Base-by-base conservation (phyloP, 2,329 filamentous ascomycete species). In the Ophiostoma ulmi region DNA sequence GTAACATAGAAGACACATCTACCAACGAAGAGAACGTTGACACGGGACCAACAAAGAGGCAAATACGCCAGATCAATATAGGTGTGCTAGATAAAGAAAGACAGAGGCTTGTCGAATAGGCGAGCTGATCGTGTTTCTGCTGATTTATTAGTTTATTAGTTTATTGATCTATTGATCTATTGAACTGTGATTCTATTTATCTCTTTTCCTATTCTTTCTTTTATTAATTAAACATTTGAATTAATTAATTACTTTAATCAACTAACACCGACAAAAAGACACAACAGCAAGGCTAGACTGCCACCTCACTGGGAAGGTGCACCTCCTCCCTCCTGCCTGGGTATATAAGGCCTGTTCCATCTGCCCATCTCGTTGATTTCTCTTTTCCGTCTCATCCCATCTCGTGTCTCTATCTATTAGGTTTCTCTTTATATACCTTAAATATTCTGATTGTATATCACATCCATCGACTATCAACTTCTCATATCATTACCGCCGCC, bases 1-100 rank as follows among this genome's bases (percentile, higher is more conserved):
- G 13, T 5, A 10, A 26, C 22, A 13, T 10, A 26, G 22, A 26
- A 22, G 20, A 26, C 5, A 14, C 17, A 13, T 31, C 31, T 31
- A 3, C 31, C 31, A 26, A 26, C 39, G 17, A 26, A 14, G n/a
- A 31, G 26, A 58, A 58, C 52, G 22, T 58, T 58, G 52, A 31
- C 52, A 58, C 52, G 52, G 52, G 52, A 26, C 52, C 52, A 58
- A 58, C 52, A 58, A 58, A 58, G 52, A 26, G 52, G 52, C 52
- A 58, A 58, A 58, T 31, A 22, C 52, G 52, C 52, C 22, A 58
- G 52, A 58, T n/a, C 52, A 31, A 58, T 17, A 44, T 44, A 58
- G 26, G 22, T 14, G 20, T 14, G 22, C 5, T 48, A 4, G 11
- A 26, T 22, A 58, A 58, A 58, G 44, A 48, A 48, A 48, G 17